Conservation (phyloP, 2,329 filamentous ascomycete species). For the Colletotrichum sansevieriae region DNA sequence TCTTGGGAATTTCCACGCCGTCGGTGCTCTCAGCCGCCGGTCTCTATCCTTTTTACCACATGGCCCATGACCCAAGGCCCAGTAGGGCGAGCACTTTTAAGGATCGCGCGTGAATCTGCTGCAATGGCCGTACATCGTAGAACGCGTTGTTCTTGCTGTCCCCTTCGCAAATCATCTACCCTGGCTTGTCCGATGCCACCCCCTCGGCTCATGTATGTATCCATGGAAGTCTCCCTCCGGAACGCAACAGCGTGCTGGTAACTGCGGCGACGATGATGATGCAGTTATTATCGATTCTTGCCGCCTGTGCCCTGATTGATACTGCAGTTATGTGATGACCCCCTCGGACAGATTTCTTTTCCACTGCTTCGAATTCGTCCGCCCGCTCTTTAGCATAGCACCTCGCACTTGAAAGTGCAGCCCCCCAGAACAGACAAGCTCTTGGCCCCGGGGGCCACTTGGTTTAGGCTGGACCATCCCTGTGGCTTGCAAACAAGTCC, state of each 20-base stretch:
- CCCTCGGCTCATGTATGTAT: not conserved
- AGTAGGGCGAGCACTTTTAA: no score
- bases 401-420: not conserved
- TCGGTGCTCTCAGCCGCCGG: not conserved
- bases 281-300: conserved; percentile 4
- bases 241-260: conserved; percentile 6
- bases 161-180: not conserved
- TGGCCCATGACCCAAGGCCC: conserved; percentile 11
- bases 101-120: not conserved
- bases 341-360: conserved; percentile 25
- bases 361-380: conserved; percentile 6
- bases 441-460: not conserved
- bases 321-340: no score
- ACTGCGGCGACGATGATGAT: not conserved
- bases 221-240: not conserved
- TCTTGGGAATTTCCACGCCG: not conserved
- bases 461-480: conserved; percentile 12
- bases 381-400: not conserved
- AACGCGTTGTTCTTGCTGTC: not conserved
- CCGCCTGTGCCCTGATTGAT: not conserved
- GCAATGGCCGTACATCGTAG: conserved; percentile 3
- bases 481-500: conserved; percentile 27
- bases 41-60: not conserved
- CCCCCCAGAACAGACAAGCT: conserved; percentile 32
- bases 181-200: not conserved